These are phyloP conservation scores for Nakazawaea siamensis DNA, from an alignment of 805 yeast species.

Conservation along the genomic window DNA sequence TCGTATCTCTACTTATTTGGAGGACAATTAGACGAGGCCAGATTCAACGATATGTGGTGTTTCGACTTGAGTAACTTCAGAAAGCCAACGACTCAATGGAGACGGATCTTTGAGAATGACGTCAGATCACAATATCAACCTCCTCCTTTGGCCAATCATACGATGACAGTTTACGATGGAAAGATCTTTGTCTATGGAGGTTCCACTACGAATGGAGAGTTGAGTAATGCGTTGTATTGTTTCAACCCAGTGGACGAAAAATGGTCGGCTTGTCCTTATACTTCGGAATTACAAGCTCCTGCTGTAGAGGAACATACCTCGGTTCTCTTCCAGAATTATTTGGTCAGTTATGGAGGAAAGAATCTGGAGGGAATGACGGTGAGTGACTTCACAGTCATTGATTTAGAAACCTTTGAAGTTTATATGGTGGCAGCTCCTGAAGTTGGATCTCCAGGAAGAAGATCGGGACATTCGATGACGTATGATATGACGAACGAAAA, in stretches of 20 bases:
- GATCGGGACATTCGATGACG: constrained; percentile 89
- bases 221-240: constrained; percentile 71
- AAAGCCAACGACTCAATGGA: constrained; percentile 81
- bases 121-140: constrained; percentile 31
- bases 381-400: constrained; percentile 64
- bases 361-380: constrained; percentile 62
- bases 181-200: constrained; percentile 91
- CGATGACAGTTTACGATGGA: constrained; percentile 74
- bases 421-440: constrained; percentile 36
- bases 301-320: constrained; percentile 92
- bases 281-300: constrained; percentile 59
- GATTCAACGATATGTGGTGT: constrained; percentile 74
- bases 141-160: constrained; percentile 85
- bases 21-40: constrained; percentile 80
- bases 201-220: constrained; percentile 57
- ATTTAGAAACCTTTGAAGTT: constrained; percentile 68
- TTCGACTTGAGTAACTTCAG: constrained; percentile 85
- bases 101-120: constrained; percentile 47
- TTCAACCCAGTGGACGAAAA: constrained; percentile 60
- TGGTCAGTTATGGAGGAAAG: constrained; percentile 89
- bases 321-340: constrained; percentile 63
- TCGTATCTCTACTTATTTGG: constrained; percentile 77
- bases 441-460: constrained; percentile 59
- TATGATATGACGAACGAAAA: constrained; percentile 58
- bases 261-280: constrained; percentile 66